Evolutionary conservation across 805 yeast species (phyloP).

Genomic region (Tetrapisispora namnaoensis): DNA sequence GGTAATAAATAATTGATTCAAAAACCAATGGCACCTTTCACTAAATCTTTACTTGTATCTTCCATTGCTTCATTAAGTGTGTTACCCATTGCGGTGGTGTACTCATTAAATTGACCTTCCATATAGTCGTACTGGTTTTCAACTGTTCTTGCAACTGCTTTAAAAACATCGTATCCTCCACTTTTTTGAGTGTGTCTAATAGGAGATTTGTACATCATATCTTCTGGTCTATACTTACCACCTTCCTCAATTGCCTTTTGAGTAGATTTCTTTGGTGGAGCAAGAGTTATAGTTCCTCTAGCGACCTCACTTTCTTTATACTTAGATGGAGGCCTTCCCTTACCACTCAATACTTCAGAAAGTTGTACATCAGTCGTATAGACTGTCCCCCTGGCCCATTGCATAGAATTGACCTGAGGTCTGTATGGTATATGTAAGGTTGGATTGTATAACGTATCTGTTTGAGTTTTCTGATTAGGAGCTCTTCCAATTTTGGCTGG

Average conservation of each 20-base stretch:
- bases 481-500: slow-evolving; percentile 30
- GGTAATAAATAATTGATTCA: slow-evolving; percentile 12
- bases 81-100: slow-evolving; percentile 46
- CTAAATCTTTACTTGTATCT: slow-evolving; percentile 39
- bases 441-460: slow-evolving; percentile 60
- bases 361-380: slow-evolving; percentile 54
- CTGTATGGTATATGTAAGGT: slow-evolving; percentile 62
- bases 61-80: slow-evolving; percentile 43
- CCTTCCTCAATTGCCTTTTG: slow-evolving; percentile 1
- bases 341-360: slow-evolving; percentile 62
- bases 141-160: slow-evolving; percentile 33
- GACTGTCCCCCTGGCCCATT: slow-evolving; percentile 77
- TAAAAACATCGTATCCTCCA: slow-evolving; percentile 34
- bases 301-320: slow-evolving; percentile 52
- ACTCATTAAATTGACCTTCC: slow-evolving; percentile 48
- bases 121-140: slow-evolving; percentile 44
- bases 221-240: slow-evolving; percentile 3
- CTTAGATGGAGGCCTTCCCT: slow-evolving; percentile 52
- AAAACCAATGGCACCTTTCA: slow-evolving; percentile 45
- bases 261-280: slow-evolving; percentile 11
- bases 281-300: slow-evolving; percentile 30
- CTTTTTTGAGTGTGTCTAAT: slow-evolving; percentile 31
- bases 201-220: slow-evolving; percentile 37
- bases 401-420: slow-evolving; percentile 69
- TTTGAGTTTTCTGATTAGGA: background rate